Base-by-base conservation (phyloP, 306 rosid species). In the Urtica urens region DNA sequence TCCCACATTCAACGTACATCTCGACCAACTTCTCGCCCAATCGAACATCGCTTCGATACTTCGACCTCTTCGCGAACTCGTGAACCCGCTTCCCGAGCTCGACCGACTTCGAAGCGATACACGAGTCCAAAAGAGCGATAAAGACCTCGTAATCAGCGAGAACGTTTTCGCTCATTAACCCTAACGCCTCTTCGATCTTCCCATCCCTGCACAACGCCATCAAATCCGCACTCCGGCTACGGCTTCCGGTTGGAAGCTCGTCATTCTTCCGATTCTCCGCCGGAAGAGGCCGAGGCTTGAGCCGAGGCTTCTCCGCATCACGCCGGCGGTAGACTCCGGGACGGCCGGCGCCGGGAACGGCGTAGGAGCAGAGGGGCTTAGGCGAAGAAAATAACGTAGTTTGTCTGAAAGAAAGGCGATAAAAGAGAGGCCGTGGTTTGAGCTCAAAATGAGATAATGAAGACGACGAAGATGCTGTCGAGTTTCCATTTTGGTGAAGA, bases 81-180 rank as follows among this genome's bases (percentile, higher is more conserved):
- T 84, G 78, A 19, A 79, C 77, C 57, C 49, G 79, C 38, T 31
- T 81, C 8, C 80, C 93, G 2, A 47, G 35, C 29, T 73, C 78
- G 49, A 80, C 57, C 27, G 70, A 66, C 35, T 65, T 74, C 16
- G 62, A 46, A 47, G 60, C 55, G 26, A 52, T 70, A 54, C 87
- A 84, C 3, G 73, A 64, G 28, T 79, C 67, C 78, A 84, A 43
- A 15, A 81, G 67, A 9, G 68, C 72, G 34, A 49, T 17, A 28
- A 59, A 78, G 64, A 76, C 80, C 23, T 67, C 44, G 27, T 66
- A 69, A 63, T 79, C 92, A 33, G 95, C 86, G 60, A 55, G 19
- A 67, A 50, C 77, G 73, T 84, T 93, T 51, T 46, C 76, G 58
- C 66, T 70, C 72, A 81, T 66, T 20, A 46, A 74, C 28, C 79